Conservation (phyloP, 345 rosid species). For the Eucalyptus marginata region DNA sequence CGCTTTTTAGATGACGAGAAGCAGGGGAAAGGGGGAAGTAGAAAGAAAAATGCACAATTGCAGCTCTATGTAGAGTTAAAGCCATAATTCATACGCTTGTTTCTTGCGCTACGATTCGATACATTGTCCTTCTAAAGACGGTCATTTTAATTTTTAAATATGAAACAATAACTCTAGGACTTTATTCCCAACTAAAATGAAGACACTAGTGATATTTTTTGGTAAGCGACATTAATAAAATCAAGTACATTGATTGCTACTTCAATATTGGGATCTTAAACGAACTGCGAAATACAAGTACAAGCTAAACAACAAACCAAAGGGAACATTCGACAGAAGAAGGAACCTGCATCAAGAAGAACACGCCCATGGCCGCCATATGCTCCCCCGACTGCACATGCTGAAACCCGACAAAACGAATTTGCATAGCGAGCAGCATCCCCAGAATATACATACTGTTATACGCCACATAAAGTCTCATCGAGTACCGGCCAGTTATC, state of each 20-base stretch:
- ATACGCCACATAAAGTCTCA: slow-evolving; percentile 90
- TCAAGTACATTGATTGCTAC: neutral
- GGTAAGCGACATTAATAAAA: neutral
- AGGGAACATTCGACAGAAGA: neutral
- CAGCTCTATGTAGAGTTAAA: neutral
- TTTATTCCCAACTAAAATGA: neutral
- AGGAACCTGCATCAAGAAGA: slow-evolving; percentile 89
- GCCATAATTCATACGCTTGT: neutral
- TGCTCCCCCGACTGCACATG: slow-evolving; percentile 99
- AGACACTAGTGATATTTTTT: neutral
- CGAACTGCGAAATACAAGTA: neutral
- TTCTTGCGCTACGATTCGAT: neutral
- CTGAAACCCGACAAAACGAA: slow-evolving; percentile 96
- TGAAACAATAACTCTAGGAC: neutral
- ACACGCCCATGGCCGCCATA: slow-evolving; percentile 98
- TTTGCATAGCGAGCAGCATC: slow-evolving; percentile 98
- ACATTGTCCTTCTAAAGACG: neutral
- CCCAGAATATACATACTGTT: slow-evolving; percentile 89
- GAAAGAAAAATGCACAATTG: neutral
- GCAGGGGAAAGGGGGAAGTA: neutral
- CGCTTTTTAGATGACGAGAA: neutral
- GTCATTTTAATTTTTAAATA: neutral
- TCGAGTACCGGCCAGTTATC: slow-evolving; percentile 88
- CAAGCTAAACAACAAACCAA: neutral
- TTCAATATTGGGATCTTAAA: neutral